Base-by-base conservation (phyloP, 345 rosid species). In the Anastatica hierochuntica region DNA sequence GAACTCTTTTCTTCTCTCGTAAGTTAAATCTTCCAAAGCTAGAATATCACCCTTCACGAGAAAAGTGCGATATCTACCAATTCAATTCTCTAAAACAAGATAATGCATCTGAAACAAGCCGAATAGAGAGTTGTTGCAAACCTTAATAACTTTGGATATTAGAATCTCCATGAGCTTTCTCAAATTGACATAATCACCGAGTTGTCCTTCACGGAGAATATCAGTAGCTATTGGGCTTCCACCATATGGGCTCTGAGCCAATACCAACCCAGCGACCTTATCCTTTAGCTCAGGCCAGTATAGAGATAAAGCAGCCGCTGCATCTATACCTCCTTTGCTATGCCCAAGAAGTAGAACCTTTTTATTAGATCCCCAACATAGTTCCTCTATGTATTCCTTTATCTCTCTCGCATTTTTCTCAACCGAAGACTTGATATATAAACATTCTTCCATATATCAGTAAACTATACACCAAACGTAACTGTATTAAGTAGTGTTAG, bases 291-390 rank as follows among this genome's bases (percentile, higher is more conserved):
- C 95, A 65, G 94, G 64, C 98, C 97, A 92, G 67, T 85, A 78
- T 29, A 92, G 69, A 8, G 98, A 88, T 49, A 88, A 61, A 60
- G 98, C 94, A 73, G 97, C 98, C 4, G 97, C 98, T 24, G 94
- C 76, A 69, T 92, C 98, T 63, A 88, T 76, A 54, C 98, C 97
- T 49, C 98, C 98, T 85, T 92, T 92, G 76, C 98, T 88, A 75
- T 92, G 98, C 37, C 98, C 98, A 49, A 92, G 83, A 62, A 92
- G 82, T 75, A 92, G 67, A 63, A 92, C 94, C 33, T 81, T 79
- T 73, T 92, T 92, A 66, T 79, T 73, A 19, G 95, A 79, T 47
- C 97, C 98, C 98, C 98, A 92, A 58, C 81, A 83, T 16, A 92
- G 77, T 77, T 92, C 98, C 64, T 92, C 97, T 36, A 92, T 83